phyloP scores from a whole-genome alignment of 257 asterid genomes.

The Solanum etuberosum region DNA sequence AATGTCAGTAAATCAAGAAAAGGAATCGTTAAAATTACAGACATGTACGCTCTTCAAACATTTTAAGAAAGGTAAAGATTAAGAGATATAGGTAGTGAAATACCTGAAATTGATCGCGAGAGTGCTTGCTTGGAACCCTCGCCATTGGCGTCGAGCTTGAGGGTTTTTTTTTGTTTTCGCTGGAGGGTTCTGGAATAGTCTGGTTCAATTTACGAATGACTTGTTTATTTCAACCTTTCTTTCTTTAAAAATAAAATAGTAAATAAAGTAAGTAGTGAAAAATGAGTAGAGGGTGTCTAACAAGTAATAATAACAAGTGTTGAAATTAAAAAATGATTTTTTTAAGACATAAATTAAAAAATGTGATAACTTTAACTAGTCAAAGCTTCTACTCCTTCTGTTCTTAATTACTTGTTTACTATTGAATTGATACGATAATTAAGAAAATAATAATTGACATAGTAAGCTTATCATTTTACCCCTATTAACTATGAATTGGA shows the following conservation, averaged over 20 bases:
- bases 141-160: conserved; percentile 28
- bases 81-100: background rate
- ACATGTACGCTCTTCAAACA: background rate
- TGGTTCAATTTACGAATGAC: background rate
- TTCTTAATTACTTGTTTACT: no score
- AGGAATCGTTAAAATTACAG: background rate
- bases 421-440: background rate
- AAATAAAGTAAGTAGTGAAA: no score
- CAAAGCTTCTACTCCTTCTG: background rate
- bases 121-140: conserved; percentile 47
- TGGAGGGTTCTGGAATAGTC: background rate
- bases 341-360: background rate
- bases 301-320: no score
- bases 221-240: background rate
- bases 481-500: no score
- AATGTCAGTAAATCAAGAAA: conserved; percentile 2
- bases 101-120: conserved; percentile 59
- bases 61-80: background rate
- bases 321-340: background rate
- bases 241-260: no score
- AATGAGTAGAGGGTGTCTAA: background rate
- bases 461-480: no score
- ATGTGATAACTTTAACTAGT: background rate
- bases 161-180: background rate
- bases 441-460: no score